A percentile compares a stretch with the other conserved stretches of the same genome.
phyloP scores from a whole-genome alignment of 2,329 filamentous ascomycete genomes.

The Colletotrichum australisinense region DNA sequence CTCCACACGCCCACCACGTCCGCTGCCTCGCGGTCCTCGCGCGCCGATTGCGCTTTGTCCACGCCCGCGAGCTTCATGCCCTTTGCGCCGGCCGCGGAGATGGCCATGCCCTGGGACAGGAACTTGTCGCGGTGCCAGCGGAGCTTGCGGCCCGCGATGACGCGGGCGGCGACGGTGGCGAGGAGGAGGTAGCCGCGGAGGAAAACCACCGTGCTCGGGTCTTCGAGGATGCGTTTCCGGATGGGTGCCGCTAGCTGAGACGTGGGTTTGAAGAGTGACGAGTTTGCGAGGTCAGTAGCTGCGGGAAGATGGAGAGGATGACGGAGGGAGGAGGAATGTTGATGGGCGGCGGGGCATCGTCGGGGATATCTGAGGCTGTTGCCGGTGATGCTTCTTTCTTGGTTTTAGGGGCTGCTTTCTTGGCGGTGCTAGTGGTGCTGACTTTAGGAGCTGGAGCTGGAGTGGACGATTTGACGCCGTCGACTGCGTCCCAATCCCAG shows the following conservation, averaged over 20 bases:
- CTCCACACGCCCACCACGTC: conserved; percentile 83
- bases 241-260: conserved; percentile 64
- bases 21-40: conserved; percentile 86
- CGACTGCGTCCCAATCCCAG: conserved; percentile 64
- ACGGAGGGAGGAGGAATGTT: conserved; percentile 92
- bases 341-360: conserved; percentile 71
- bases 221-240: conserved; percentile 72
- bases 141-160: conserved; percentile 85
- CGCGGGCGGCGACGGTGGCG: conserved; percentile 76
- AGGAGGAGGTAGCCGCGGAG: conserved; percentile 73
- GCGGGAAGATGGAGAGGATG: conserved; percentile 80
- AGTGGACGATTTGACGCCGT: conserved; percentile 40
- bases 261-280: conserved; percentile 73
- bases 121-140: conserved; percentile 93
- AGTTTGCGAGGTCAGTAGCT: conserved; percentile 75
- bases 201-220: conserved; percentile 71
- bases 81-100: conserved; percentile 79
- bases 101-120: conserved; percentile 88
- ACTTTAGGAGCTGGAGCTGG: neutral
- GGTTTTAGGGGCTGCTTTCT: neutral
- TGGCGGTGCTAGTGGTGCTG: neutral
- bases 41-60: conserved; percentile 83
- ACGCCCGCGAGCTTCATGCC: conserved; percentile 93
- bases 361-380: conserved; percentile 28
- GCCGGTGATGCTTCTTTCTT: neutral